These are phyloP conservation scores for Lindgomyces ingoldianus DNA, from an alignment of 495 filamentous ascomycete species.

Conservation along the genomic window DNA sequence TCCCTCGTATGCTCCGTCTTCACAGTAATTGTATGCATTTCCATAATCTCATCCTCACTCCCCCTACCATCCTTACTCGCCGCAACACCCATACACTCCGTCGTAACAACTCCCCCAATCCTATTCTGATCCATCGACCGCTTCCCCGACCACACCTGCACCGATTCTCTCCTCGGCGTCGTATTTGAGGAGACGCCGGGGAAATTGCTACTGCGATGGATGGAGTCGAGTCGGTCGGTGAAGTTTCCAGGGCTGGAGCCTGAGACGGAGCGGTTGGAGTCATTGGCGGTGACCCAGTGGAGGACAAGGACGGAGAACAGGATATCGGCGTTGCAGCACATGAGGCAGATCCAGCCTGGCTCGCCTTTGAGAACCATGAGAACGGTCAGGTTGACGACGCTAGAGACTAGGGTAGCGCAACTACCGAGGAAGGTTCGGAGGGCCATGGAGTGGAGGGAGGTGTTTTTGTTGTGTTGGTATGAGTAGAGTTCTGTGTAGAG, in stretches of 20 bases:
- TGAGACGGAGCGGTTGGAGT: constrained; percentile 38
- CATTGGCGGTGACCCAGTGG: constrained; percentile 57
- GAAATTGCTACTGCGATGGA: neutral
- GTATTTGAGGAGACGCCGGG: neutral
- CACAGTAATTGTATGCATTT: constrained; percentile 24
- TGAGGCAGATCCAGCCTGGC: constrained; percentile 58
- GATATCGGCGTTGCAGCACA: constrained; percentile 59
- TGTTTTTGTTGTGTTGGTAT: constrained; percentile 45
- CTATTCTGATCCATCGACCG: neutral
- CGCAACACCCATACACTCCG: constrained; percentile 5
- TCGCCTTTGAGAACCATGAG: constrained; percentile 55
- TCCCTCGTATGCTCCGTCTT: constrained; percentile 21
- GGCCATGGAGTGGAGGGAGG: constrained; percentile 47
- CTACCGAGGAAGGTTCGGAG: constrained; percentile 54
- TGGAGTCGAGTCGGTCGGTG: neutral
- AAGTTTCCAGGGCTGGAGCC: neutral
- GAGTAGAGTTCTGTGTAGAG: constrained; percentile 45
- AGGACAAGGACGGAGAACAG: constrained; percentile 56
- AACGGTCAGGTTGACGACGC: constrained; percentile 55
- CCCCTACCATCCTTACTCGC: neutral
- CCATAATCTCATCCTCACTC: constrained; percentile 14
- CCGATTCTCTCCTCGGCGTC: neutral
- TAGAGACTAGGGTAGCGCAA: constrained; percentile 51
- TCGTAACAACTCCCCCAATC: neutral
- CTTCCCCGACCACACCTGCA: neutral